Evolutionary conservation across 441 rosid genomes (phyloP).

Genomic region (Syzygium malaccense): DNA sequence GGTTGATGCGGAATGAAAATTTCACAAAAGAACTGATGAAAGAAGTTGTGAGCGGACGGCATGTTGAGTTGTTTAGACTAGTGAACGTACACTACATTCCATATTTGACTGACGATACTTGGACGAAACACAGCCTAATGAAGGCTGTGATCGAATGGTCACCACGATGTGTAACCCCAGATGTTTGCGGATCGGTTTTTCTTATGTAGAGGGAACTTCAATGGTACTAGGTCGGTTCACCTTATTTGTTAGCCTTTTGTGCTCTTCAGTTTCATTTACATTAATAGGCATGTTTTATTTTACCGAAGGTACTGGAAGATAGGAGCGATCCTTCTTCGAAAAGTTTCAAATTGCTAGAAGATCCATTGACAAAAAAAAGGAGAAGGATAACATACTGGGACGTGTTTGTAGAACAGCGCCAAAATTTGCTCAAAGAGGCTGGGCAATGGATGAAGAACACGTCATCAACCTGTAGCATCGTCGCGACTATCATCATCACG

Average conservation of each 20-base stretch:
- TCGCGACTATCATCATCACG: not conserved
- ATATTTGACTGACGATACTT: not conserved
- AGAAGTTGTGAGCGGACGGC: not conserved
- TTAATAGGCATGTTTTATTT: not conserved
- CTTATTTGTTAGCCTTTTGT: not conserved
- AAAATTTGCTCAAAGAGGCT: not conserved
- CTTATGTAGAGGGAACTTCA: not conserved
- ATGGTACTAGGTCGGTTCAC: not conserved
- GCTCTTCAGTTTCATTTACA: not conserved
- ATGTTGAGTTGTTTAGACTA: not conserved
- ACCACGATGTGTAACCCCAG: not conserved
- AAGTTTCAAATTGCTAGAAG: not conserved
- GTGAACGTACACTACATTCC: not conserved
- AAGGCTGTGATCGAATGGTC: not conserved
- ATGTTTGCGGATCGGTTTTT: not conserved
- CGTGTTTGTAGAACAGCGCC: not conserved
- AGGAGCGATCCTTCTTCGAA: not conserved
- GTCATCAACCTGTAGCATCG: not conserved
- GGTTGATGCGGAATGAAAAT: not conserved
- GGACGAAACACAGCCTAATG: not conserved
- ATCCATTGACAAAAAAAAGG: not conserved
- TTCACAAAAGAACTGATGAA: not conserved
- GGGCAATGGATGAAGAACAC: not conserved
- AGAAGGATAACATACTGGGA: not conserved
- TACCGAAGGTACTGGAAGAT: not conserved